Base-by-base conservation (phyloP, 129 eudicot species). In the Glebionis coronaria region DNA sequence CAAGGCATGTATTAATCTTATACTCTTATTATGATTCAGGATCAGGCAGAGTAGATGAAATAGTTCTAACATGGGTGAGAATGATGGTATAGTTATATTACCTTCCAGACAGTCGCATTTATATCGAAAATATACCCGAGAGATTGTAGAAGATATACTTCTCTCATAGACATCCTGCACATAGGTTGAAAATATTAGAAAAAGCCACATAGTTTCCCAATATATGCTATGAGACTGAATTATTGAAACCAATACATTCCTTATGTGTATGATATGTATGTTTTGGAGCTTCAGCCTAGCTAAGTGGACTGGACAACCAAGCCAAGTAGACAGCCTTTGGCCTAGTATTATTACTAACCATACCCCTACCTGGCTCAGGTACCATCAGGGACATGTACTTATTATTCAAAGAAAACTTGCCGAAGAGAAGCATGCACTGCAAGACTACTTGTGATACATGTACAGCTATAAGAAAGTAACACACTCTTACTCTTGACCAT, bases 41-140 rank as follows among this genome's bases (percentile, higher is more conserved):
- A 56, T 14, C 56, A 18, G 56, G 21, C 13, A 69, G 45, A 69
- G 19, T 44, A 45, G 16, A 44, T 56, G 57, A n/a, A 56, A 47
- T 18, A 31, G 18, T 38, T 68, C 56, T n/a, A n/a, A n/a, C n/a
- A n/a, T 12, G 56, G 12, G n/a, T 51, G 29, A 52, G n/a, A 51
- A 23, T 66, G 63, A 35, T 53, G 46, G 47, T 58, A 53, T 25
- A 35, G 28, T 61, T n/a, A 28, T 25, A 64, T 68, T 82, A 91
- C 97, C 97, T 91, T 69, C 97, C 97, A 91, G 62, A 88, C 84
- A 16, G 97, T 91, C n/a, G 97, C 96, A 78, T 91, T 91, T 44
- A 91, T 82, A 69, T 96, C 97, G 72, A 88, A 94, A 64, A 88
- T 75, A n/a, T 61, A 91, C 97, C 75, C 97, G 96, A 15, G 91